Conservation (phyloP, 139 green algal species). For the Auxenochlorella protothecoides region DNA sequence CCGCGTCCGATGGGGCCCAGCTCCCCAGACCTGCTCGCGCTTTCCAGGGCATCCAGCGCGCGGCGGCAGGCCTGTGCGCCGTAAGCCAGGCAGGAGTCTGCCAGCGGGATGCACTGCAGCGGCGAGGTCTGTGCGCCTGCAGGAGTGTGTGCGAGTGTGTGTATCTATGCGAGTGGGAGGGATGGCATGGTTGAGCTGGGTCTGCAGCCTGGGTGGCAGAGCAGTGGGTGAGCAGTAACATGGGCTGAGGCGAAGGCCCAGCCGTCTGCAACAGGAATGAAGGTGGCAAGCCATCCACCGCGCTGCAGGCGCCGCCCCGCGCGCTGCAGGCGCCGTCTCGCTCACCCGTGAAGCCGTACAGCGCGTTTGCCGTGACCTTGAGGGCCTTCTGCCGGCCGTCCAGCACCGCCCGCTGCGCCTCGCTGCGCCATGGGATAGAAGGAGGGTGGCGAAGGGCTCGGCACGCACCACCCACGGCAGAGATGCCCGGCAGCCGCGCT, state of each 20-base stretch:
- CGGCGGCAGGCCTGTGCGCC: constrained; percentile 23
- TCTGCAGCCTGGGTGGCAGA: too few species aligned
- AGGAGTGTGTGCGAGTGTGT: neutral
- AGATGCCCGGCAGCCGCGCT: too few species aligned
- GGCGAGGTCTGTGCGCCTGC: constrained; percentile 43
- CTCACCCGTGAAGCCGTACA: constrained; percentile 69
- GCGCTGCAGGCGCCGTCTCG: neutral
- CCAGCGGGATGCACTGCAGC: constrained; percentile 64
- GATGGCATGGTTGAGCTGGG: too few species aligned
- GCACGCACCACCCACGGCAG: too few species aligned
- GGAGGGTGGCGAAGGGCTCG: too few species aligned
- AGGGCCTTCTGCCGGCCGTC: constrained; percentile 72
- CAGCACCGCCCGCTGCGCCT: constrained; percentile 36
- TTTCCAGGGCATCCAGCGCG: constrained; percentile 34
- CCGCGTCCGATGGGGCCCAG: constrained; percentile 12
- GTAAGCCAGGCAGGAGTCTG: constrained; percentile 67
- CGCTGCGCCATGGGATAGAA: too few species aligned
- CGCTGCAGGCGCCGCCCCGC: neutral
- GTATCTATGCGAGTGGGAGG: too few species aligned
- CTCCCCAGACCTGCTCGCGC: constrained; percentile 5
- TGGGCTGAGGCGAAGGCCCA: too few species aligned
- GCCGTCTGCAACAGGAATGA: too few species aligned
- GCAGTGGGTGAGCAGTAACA: too few species aligned
- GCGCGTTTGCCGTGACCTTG: constrained; percentile 74
- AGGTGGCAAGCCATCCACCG: neutral